Evolutionary conservation across 108 stramenopile genomes (phyloP).

Genomic region (Nitzschia sp.): DNA sequence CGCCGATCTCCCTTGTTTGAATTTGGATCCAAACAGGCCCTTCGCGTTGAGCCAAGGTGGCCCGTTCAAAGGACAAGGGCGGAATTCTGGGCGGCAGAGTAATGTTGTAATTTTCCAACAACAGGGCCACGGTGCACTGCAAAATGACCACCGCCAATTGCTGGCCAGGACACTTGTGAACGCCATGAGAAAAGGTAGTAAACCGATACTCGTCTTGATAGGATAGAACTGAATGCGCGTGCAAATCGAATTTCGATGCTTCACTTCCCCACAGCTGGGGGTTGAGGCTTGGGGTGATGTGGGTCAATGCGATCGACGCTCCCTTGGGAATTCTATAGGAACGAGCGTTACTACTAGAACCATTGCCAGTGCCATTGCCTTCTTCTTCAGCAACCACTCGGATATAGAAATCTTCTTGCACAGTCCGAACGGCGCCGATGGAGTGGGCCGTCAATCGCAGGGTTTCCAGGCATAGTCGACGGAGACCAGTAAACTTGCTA

Average conservation of each 20-base stretch:
- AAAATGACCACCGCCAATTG: conserved; percentile 38
- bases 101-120: conserved; percentile 34
- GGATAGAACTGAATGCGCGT: neutral
- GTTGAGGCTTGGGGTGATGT: conserved; percentile 32
- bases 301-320: conserved; percentile 41
- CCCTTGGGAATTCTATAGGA: conserved; percentile 33
- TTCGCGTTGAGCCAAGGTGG: conserved; percentile 64
- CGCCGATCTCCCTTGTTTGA: neutral
- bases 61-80: conserved; percentile 50
- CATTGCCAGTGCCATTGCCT: neutral
- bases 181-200: conserved; percentile 54
- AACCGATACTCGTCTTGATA: conserved; percentile 38
- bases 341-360: neutral
- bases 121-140: conserved; percentile 32
- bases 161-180: conserved; percentile 62
- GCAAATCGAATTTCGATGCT: neutral
- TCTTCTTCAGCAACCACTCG: neutral
- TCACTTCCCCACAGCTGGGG: conserved; percentile 20
- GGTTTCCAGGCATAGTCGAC: conserved; percentile 38
- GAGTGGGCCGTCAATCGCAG: conserved; percentile 53
- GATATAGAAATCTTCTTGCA: conserved; percentile 11
- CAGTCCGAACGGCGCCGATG: conserved; percentile 50
- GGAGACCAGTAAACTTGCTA: neutral
- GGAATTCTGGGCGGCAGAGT: conserved; percentile 24
- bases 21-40: conserved; percentile 39